phyloP scores from a whole-genome alignment of 2,329 filamentous ascomycete genomes.

The Arthroderma sp. region DNA sequence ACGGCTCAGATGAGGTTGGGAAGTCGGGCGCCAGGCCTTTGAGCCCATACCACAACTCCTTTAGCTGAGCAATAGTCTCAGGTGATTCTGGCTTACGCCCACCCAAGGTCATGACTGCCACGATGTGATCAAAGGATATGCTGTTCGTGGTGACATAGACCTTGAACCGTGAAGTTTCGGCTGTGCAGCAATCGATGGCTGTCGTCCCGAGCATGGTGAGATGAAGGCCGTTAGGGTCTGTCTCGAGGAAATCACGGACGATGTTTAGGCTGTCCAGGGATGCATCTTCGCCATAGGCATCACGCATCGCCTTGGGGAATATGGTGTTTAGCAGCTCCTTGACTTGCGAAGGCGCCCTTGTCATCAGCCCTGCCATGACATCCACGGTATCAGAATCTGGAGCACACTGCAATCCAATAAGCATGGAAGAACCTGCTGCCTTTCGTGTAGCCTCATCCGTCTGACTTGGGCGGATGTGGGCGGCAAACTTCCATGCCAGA shows the following conservation, averaged over 20 bases:
- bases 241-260: background rate
- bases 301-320: background rate
- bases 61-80: background rate
- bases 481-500: background rate
- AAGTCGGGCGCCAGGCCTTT: background rate
- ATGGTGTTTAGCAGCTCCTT: background rate
- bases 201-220: background rate
- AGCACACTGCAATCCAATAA: background rate
- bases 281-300: background rate
- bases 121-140: constrained; percentile 60
- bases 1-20: background rate
- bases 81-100: background rate
- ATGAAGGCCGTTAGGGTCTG: background rate
- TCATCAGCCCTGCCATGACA: background rate
- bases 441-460: background rate
- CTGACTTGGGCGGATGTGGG: background rate
- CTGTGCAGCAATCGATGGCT: background rate
- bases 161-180: background rate
- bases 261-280: background rate
- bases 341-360: background rate
- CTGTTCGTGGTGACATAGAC: constrained; percentile 41
- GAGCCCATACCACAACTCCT: background rate
- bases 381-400: background rate
- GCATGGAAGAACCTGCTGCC: background rate
- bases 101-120: constrained; percentile 63